Base-by-base conservation (phyloP, 2,329 filamentous ascomycete species). In the Fusarium subglutinans region DNA sequence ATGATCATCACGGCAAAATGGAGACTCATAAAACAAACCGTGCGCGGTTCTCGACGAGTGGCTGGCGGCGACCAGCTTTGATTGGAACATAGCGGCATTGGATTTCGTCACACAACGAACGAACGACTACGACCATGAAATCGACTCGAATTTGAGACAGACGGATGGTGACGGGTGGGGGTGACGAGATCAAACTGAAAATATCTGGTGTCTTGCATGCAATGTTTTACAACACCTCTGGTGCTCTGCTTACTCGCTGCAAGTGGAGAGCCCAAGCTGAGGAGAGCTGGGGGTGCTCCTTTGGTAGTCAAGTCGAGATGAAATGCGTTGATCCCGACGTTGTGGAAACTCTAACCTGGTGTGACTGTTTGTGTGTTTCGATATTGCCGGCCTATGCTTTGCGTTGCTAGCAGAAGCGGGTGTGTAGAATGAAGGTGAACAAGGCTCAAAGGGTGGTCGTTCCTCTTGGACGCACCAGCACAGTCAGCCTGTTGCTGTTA, bases 291-390 rank as follows among this genome's bases (percentile, higher is more conserved):
- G 75, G 72, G 70, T 79, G 77, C 75, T 77, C 74, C 75, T 79
- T 80, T 80, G 81, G 78, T 82, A 82, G 80, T 79, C 80, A 81
- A 78, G 80, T 81, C 77, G 80, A 81, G 79, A 81, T 79, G 80
- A 80, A 81, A 76, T 80, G 79, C 76, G 80, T 81, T 81, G 80
- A 81, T 75, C 79, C 73, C 76, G 70, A 78, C 68, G 73, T 67
- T 63, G 78, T 67, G 78, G 75, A 78, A 75, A 64, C 38, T 62
- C 73, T 63, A 74, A 71, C 56, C 60, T 76, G 77, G 78, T 79
- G 79, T 79, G 76, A 78, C 70, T 77, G 63, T 68, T 66, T 74
- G 62, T 69, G 70, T 77, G 73, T 79, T 65, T 54, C 66, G 72
- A 70, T 76, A 66, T 75, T 73, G 62, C 73, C 63, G 65, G 70